Evolutionary conservation across 2,329 filamentous ascomycete genomes (phyloP).

Genomic region (Pseudogymnoascus sp.): DNA sequence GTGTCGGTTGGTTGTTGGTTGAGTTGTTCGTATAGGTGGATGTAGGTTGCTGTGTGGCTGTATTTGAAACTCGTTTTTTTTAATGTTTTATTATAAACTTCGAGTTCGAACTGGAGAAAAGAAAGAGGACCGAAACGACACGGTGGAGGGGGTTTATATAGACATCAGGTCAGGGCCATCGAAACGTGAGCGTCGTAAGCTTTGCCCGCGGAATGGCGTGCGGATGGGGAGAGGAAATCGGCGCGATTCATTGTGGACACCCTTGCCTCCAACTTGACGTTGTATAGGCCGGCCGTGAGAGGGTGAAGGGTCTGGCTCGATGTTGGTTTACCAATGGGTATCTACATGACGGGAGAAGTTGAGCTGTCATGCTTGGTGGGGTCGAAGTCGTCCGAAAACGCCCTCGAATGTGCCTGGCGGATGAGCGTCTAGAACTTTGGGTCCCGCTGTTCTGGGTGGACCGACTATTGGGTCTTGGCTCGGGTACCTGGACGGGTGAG

Average conservation of each 20-base stretch:
- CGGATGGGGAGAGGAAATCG: not conserved
- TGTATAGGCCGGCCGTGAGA: not conserved
- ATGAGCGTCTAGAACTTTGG: constrained; percentile 5
- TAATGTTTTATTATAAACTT: not conserved
- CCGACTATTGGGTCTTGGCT: constrained; percentile 4
- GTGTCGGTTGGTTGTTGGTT: constrained; percentile 27
- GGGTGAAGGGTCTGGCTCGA: not conserved
- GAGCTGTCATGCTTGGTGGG: constrained; percentile 8
- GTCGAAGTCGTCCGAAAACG: not conserved
- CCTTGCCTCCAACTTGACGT: constrained; percentile 7
- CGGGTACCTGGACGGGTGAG: not conserved
- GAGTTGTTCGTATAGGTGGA: not conserved
- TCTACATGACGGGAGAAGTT: constrained; percentile 7
- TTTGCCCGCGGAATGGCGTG: not conserved
- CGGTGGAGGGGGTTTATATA: constrained; percentile 3
- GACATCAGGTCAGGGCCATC: not conserved
- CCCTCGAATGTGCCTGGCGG: not conserved
- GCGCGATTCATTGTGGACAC: constrained; percentile 3
- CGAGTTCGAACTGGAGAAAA: constrained; percentile 7
- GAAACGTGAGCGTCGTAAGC: constrained; percentile 6
- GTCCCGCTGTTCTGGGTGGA: constrained; percentile 2
- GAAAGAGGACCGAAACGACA: not conserved
- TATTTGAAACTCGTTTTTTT: not conserved
- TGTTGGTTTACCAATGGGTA: constrained; percentile 4
- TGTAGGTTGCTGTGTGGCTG: constrained; percentile 1